Percentiles rank a stretch among this genome's conserved stretches.
Evolutionary conservation across 176 grass and related monocot genomes (phyloP).

Genomic region (Olyra latifolia): DNA sequence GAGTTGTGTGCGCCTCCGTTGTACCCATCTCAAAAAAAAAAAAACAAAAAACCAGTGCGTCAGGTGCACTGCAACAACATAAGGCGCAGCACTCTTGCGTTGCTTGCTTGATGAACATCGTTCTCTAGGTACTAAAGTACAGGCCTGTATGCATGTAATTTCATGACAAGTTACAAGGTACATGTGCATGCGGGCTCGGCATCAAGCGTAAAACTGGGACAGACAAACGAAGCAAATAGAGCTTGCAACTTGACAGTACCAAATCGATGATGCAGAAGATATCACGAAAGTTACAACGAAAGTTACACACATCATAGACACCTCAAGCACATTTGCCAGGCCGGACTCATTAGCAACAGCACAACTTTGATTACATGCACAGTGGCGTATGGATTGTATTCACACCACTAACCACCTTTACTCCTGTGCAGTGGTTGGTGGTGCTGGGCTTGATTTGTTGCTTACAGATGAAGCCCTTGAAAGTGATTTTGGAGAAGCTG

Average conservation of each 20-base stretch:
- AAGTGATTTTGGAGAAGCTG: slow-evolving; percentile 38
- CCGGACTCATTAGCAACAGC: neutral
- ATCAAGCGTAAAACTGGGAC: neutral
- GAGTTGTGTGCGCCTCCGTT: too few relatives aligned
- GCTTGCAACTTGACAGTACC: neutral
- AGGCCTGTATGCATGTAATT: neutral
- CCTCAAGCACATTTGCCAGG: slow-evolving; percentile 21
- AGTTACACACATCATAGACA: slow-evolving; percentile 32
- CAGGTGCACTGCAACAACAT: neutral
- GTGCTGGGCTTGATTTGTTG: slow-evolving; percentile 6
- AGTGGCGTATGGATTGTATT: slow-evolving; percentile 23
- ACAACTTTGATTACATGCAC: slow-evolving; percentile 15
- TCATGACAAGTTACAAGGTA: neutral
- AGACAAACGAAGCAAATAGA: neutral
- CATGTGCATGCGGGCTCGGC: neutral
- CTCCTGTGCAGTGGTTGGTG: slow-evolving; percentile 12
- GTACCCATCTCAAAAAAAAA: too few relatives aligned
- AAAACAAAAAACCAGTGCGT: too few relatives aligned
- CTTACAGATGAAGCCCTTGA: slow-evolving; percentile 18
- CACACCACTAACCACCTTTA: slow-evolving; percentile 14
- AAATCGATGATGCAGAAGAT: slow-evolving; percentile 24
- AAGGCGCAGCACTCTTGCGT: neutral
- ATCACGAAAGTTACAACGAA: slow-evolving; percentile 2
- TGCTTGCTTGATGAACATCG: neutral
- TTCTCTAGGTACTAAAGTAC: neutral